Percentiles rank a stretch among this genome's conserved stretches.
These are phyloP conservation scores for Debaryomycetaceae sp. DNA, from an alignment of 1,139 yeast genomes.

Conservation along the genomic window DNA sequence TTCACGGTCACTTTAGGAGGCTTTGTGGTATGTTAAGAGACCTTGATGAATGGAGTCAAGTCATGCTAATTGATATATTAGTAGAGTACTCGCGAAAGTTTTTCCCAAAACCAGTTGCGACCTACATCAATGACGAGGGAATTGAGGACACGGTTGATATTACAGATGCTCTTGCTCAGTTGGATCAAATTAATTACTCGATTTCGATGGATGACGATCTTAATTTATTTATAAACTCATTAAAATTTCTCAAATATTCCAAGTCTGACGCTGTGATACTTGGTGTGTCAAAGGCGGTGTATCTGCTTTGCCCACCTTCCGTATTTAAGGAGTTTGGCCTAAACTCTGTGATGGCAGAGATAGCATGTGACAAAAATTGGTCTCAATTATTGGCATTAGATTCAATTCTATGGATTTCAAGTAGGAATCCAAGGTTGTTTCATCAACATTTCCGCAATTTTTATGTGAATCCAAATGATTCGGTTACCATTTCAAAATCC, in stretches of 20 bases:
- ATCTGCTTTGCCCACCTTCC: constrained; percentile 52
- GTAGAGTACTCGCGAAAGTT: constrained; percentile 64
- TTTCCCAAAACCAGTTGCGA: constrained; percentile 49
- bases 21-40: constrained; percentile 51
- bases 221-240: constrained; percentile 46
- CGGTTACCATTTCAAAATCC: constrained; percentile 38
- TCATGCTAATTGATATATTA: constrained; percentile 56
- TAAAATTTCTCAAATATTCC: constrained; percentile 44
- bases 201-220: constrained; percentile 55
- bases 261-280: constrained; percentile 61
- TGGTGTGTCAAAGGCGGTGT: constrained; percentile 55
- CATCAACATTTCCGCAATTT: constrained; percentile 49
- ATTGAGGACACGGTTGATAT: constrained; percentile 26
- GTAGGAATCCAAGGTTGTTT: constrained; percentile 43
- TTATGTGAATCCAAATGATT: constrained; percentile 59
- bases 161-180: constrained; percentile 34
- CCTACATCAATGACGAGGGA: constrained; percentile 22
- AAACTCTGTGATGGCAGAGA: constrained; percentile 48
- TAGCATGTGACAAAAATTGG: constrained; percentile 30
- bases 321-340: constrained; percentile 46
- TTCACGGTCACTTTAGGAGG: constrained; percentile 71
- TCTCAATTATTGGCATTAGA: constrained; percentile 39
- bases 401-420: constrained; percentile 34
- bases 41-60: constrained; percentile 80
- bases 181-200: constrained; percentile 33